Percentiles rank a stretch among this genome's conserved stretches.
phyloP scores from a whole-genome alignment of 495 filamentous ascomycete genomes.

The Xylaria bambusicola region DNA sequence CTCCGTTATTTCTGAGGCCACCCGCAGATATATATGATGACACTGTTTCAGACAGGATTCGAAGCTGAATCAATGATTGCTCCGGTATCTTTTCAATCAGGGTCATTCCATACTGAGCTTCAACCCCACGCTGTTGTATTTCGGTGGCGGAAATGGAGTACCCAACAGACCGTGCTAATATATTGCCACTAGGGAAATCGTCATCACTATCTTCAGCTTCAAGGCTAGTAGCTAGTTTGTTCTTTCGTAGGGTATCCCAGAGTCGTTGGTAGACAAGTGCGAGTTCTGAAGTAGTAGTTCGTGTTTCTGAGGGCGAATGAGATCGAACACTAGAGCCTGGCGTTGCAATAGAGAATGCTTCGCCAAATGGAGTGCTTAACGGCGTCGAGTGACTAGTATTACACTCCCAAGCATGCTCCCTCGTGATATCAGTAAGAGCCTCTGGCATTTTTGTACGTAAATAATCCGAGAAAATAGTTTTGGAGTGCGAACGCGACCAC shows the following conservation, averaged over 20 bases:
- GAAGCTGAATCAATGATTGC: constrained; percentile 81
- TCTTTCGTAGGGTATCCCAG: constrained; percentile 72
- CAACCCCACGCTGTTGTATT: constrained; percentile 86
- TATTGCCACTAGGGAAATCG: constrained; percentile 61
- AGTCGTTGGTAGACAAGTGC: constrained; percentile 77
- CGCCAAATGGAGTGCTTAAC: constrained; percentile 27
- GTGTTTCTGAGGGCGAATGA: constrained; percentile 34
- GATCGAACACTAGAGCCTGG: constrained; percentile 32
- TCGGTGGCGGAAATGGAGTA: constrained; percentile 89
- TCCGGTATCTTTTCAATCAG: constrained; percentile 84
- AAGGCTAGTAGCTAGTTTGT: constrained; percentile 53
- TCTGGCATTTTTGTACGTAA: constrained; percentile 60
- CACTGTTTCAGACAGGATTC: constrained; percentile 85
- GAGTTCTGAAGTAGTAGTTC: constrained; percentile 67
- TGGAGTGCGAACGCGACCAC: constrained; percentile 47
- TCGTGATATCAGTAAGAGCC: constrained; percentile 60
- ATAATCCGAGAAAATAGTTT: constrained; percentile 61
- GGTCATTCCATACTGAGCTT: constrained; percentile 71
- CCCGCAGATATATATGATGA: constrained; percentile 82
- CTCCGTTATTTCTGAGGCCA: constrained; percentile 57
- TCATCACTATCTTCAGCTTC: constrained; percentile 30
- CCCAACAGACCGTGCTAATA: constrained; percentile 72
- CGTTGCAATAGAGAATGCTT: constrained; percentile 26
- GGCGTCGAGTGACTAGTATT: constrained; percentile 24
- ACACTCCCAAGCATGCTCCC: constrained; percentile 30